These are phyloP conservation scores for Nitzschia sp. DNA, from an alignment of 108 stramenopile genomes.

Conservation along the genomic window DNA sequence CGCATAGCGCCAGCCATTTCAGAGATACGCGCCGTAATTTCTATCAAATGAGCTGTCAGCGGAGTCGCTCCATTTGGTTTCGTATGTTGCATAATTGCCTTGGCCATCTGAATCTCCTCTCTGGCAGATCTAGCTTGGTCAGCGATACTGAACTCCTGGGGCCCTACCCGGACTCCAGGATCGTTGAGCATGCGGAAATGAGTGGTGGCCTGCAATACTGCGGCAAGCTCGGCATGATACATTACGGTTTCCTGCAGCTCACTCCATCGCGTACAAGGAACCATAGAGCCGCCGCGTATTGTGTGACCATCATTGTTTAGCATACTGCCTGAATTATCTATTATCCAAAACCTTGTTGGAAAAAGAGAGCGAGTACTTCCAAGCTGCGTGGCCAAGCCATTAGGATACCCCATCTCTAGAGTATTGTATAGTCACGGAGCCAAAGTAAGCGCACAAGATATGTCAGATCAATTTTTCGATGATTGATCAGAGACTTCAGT, in stretches of 20 bases:
- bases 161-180: conserved; percentile 35
- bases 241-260: conserved; percentile 57
- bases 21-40: conserved; percentile 41
- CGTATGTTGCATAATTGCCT: conserved; percentile 26
- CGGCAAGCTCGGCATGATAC: conserved; percentile 62
- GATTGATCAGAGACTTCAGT: too few relatives aligned
- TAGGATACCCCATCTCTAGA: conserved; percentile 29
- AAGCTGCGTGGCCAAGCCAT: conserved; percentile 53
- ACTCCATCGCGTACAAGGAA: conserved; percentile 56
- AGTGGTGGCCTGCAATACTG: conserved; percentile 52
- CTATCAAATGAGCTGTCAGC: conserved; percentile 47
- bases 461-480: too few relatives aligned
- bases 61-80: conserved; percentile 60
- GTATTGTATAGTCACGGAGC: too few relatives aligned
- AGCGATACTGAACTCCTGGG: conserved; percentile 48
- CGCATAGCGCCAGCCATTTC: conserved; percentile 35
- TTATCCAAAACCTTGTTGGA: conserved; percentile 39
- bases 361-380: conserved; percentile 26
- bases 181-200: conserved; percentile 59
- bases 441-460: too few relatives aligned
- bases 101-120: conserved; percentile 34
- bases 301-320: conserved; percentile 43
- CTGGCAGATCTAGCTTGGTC: conserved; percentile 17
- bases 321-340: conserved; percentile 70
- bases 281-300: conserved; percentile 20